Evolutionary conservation across 768 basidiomycete species (phyloP).

Genomic region (Russula brevipes): DNA sequence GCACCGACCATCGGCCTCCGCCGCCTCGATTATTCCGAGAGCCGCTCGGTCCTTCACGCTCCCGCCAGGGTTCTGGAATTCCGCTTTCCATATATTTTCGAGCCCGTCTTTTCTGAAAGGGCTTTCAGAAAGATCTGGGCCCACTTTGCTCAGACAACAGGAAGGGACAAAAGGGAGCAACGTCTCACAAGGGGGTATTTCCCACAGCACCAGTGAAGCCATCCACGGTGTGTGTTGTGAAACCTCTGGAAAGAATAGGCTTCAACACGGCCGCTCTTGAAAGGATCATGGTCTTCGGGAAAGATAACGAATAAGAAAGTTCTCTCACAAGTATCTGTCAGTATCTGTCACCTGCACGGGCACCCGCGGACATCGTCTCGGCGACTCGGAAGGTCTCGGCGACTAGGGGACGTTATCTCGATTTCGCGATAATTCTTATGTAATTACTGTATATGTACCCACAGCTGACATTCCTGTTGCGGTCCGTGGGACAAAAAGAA

Average conservation of each 20-base stretch:
- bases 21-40: slow-evolving; percentile 78
- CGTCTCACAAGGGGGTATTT: slow-evolving; percentile 83
- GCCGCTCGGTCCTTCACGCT: slow-evolving; percentile 98
- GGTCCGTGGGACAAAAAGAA: slow-evolving; percentile 5
- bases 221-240: slow-evolving; percentile 43
- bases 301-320: not conserved
- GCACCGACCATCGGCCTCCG: slow-evolving; percentile 77
- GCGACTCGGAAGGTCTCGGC: not conserved
- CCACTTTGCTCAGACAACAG: slow-evolving; percentile 7
- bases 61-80: slow-evolving; percentile 97
- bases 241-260: slow-evolving; percentile 26
- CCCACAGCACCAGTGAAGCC: slow-evolving; percentile 89
- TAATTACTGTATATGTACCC: slow-evolving; percentile 2
- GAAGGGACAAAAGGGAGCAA: not conserved
- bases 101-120: slow-evolving; percentile 78
- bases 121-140: slow-evolving; percentile 73
- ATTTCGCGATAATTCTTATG: not conserved
- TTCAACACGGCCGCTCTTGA: slow-evolving; percentile 2
- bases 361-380: too few relatives aligned
- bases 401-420: not conserved
- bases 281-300: not conserved
- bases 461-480: not conserved
- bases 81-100: slow-evolving; percentile 89
- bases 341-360: too few relatives aligned
- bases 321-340: not conserved